These are phyloP conservation scores for Trichoderma gracile DNA, from an alignment of 2,329 filamentous ascomycete species.

Conservation along the genomic window DNA sequence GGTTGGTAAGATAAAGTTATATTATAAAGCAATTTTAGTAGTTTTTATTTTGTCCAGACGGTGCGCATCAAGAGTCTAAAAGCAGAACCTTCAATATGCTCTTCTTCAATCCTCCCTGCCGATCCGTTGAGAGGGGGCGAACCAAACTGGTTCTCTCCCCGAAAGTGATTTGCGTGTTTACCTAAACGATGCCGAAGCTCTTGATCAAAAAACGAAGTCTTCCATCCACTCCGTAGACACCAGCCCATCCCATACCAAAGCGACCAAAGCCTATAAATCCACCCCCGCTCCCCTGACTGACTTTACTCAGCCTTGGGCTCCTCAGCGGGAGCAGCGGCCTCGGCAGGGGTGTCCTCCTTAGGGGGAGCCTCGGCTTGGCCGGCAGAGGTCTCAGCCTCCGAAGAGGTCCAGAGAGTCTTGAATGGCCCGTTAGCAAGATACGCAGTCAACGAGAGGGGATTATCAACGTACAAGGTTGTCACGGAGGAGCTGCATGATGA, in stretches of 20 bases:
- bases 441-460: neutral
- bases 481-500: constrained; percentile 98
- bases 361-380: constrained; percentile 51
- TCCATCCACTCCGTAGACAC: constrained; percentile 66
- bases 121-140: constrained; percentile 39
- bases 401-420: constrained; percentile 98
- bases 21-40: constrained; percentile 49
- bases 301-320: constrained; percentile 71
- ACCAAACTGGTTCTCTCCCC: constrained; percentile 40
- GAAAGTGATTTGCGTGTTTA: constrained; percentile 44
- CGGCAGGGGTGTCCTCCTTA: constrained; percentile 52
- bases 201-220: constrained; percentile 54
- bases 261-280: constrained; percentile 35
- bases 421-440: constrained; percentile 34
- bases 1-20: constrained; percentile 32
- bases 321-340: constrained; percentile 58
- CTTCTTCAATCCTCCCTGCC: constrained; percentile 45
- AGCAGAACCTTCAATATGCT: constrained; percentile 54
- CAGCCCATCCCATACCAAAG: constrained; percentile 52
- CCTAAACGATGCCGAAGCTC: constrained; percentile 52
- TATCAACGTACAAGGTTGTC: constrained; percentile 78
- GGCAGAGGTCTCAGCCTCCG: constrained; percentile 80
- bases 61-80: constrained; percentile 58
- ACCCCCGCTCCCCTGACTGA: constrained; percentile 30
- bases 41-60: constrained; percentile 59